A percentile compares a stretch with the other conserved stretches of the same genome.
These are phyloP conservation scores for Pisolithus microcarpus DNA, from an alignment of 768 basidiomycete genomes.

Conservation along the genomic window DNA sequence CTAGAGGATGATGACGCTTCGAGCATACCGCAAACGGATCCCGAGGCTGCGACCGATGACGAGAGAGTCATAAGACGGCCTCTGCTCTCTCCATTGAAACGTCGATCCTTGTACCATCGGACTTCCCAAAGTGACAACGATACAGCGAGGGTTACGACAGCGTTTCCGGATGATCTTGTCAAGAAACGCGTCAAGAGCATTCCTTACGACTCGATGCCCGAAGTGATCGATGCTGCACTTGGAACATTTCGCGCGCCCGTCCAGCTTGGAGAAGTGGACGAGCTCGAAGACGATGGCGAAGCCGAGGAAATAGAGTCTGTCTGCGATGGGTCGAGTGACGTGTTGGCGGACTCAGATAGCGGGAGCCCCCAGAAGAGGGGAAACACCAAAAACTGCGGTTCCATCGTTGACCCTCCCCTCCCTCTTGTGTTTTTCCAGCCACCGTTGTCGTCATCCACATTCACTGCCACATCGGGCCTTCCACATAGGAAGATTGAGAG, in stretches of 20 bases:
- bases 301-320: neutral
- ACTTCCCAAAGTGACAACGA: neutral
- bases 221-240: constrained; percentile 16
- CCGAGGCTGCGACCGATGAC: constrained; percentile 17
- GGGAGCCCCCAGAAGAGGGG: neutral
- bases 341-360: neutral
- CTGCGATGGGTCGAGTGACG: neutral
- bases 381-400: neutral
- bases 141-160: neutral
- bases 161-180: neutral
- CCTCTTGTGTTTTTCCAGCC: neutral
- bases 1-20: constrained; percentile 1
- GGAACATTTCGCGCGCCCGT: constrained; percentile 18
- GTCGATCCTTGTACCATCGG: neutral
- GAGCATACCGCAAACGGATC: constrained; percentile 11
- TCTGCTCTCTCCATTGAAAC: constrained; percentile 7
- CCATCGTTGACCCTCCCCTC: neutral
- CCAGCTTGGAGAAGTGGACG: constrained; percentile 12
- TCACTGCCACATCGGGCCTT: neutral
- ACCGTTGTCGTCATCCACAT: neutral
- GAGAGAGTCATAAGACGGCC: constrained; percentile 10
- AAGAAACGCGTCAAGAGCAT: constrained; percentile 16
- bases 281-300: neutral
- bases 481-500: neutral
- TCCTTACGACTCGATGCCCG: constrained; percentile 14